phyloP scores from a whole-genome alignment of 2,329 filamentous ascomycete genomes.

The Diaporthe nobilis region DNA sequence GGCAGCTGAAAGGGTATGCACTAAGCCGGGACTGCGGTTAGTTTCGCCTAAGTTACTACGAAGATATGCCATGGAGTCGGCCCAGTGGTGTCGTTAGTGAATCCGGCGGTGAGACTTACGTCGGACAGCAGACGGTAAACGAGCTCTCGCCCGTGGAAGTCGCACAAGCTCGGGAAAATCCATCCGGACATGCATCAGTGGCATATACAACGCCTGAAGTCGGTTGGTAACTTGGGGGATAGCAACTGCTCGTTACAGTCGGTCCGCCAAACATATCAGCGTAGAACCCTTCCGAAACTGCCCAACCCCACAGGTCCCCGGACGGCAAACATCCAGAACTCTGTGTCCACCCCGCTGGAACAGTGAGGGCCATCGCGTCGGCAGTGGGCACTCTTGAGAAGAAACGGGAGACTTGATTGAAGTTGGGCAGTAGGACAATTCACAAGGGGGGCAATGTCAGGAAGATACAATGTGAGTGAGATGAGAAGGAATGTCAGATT shows the following conservation, averaged over 20 bases:
- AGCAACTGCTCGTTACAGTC: background rate
- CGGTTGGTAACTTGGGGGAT: background rate
- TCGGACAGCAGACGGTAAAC: background rate
- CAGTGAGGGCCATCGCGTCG: background rate
- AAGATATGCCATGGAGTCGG: background rate
- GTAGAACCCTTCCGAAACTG: background rate
- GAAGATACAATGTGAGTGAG: background rate
- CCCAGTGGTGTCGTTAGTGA: background rate
- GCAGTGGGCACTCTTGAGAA: no score
- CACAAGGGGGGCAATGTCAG: no score
- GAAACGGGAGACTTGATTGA: no score
- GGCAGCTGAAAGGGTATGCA: background rate
- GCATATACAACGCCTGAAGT: background rate
- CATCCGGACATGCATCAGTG: background rate
- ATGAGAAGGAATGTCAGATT: background rate
- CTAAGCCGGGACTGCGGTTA: background rate
- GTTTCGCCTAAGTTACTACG: background rate
- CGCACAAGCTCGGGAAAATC: background rate
- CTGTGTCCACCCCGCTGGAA: background rate
- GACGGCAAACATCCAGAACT: background rate
- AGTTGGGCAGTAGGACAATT: no score
- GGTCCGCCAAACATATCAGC: background rate
- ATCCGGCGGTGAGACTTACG: background rate
- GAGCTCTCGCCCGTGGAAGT: background rate
- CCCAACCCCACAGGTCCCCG: background rate